Conservation (phyloP, 176 grass and related monocot genomes). For the Zea luxurians region DNA sequence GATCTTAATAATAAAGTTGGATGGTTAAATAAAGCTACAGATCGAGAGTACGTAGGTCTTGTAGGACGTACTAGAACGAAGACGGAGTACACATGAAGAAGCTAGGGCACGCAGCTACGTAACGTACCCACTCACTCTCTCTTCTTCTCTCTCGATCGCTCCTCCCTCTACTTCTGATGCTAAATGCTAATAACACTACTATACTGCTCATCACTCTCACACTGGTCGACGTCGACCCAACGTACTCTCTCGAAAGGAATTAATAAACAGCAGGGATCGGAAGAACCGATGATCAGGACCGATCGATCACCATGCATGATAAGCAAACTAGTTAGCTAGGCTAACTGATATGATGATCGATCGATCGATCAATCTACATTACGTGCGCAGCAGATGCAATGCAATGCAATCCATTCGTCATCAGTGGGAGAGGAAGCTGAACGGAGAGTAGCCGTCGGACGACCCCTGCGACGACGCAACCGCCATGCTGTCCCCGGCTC, state of each 20-base stretch:
- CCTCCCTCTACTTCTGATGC: slow-evolving; percentile 24
- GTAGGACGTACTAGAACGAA: neutral
- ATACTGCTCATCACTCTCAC: slow-evolving; percentile 23
- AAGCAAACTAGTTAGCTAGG: slow-evolving; percentile 10
- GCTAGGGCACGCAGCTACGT: neutral
- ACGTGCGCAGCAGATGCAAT: neutral
- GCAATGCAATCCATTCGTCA: neutral
- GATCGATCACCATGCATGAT: neutral
- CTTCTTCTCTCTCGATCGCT: neutral
- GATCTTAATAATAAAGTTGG: neutral
- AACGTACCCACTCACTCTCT: too few relatives aligned
- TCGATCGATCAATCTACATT: neutral
- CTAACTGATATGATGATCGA: neutral
- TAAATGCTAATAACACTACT: slow-evolving; percentile 17
- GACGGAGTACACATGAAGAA: neutral
- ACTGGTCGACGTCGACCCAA: neutral
- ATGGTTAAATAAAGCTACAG: neutral
- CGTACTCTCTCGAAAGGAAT: slow-evolving; percentile 15
- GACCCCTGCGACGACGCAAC: slow-evolving; percentile 42
- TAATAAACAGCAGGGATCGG: slow-evolving; percentile 1
- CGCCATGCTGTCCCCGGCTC: slow-evolving; percentile 29
- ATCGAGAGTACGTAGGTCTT: neutral
- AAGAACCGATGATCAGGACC: neutral
- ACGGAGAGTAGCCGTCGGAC: slow-evolving; percentile 49
- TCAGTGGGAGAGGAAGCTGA: slow-evolving; percentile 62